These are phyloP conservation scores for Bacidia gigantensis DNA, from an alignment of 495 filamentous ascomycete species.

Conservation along the genomic window DNA sequence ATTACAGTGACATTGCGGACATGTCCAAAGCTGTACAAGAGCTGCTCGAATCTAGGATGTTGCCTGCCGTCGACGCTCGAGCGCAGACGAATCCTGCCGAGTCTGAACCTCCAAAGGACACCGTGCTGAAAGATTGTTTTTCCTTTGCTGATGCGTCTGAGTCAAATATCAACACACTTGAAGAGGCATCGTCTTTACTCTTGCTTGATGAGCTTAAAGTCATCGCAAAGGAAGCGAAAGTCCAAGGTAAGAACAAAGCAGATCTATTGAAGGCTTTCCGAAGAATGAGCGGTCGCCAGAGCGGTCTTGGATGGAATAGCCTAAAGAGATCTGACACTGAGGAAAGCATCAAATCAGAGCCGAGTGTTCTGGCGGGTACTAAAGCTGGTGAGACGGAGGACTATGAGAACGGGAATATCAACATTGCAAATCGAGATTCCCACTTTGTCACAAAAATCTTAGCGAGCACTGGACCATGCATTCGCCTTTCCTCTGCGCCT, in stretches of 20 bases:
- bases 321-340: constrained; percentile 39
- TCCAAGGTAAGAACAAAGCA: constrained; percentile 78
- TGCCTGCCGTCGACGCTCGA: constrained; percentile 26
- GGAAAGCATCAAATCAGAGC: constrained; percentile 23
- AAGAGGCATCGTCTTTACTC: constrained; percentile 73
- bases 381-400: constrained; percentile 17
- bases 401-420: constrained; percentile 18
- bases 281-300: constrained; percentile 56
- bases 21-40: constrained; percentile 46
- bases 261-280: constrained; percentile 62
- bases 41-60: constrained; percentile 31
- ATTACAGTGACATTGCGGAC: constrained; percentile 73
- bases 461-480: constrained; percentile 64
- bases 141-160: constrained; percentile 69
- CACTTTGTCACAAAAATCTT: constrained; percentile 67
- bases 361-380: constrained; percentile 10
- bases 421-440: constrained; percentile 33
- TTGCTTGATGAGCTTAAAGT: constrained; percentile 73
- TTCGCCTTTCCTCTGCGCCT: constrained; percentile 60
- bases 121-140: constrained; percentile 39
- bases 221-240: constrained; percentile 75
- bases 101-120: constrained; percentile 32
- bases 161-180: constrained; percentile 57
- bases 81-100: constrained; percentile 33
- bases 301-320: constrained; percentile 49